phyloP scores from a whole-genome alignment of 106 monocot genomes.

The Dendrobium nobile region DNA sequence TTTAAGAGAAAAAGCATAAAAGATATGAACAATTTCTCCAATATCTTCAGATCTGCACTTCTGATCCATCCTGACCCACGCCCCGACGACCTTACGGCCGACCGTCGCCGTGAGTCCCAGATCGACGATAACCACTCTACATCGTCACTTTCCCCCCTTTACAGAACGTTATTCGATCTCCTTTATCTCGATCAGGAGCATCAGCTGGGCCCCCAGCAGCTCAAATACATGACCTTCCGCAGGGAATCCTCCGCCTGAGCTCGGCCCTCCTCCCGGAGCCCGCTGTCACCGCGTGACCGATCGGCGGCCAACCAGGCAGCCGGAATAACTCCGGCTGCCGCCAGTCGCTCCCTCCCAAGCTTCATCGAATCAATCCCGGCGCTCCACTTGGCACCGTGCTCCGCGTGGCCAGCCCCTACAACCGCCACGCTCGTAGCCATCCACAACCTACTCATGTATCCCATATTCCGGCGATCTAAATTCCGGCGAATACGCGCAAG shows the following conservation, averaged over 20 bases:
- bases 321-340: neutral
- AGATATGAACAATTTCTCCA: neutral
- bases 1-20: neutral
- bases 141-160: neutral
- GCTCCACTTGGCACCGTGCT: neutral
- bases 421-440: slow-evolving; percentile 10
- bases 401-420: neutral
- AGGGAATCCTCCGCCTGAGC: slow-evolving; percentile 2
- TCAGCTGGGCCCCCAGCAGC: slow-evolving; percentile 15
- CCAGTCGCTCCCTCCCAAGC: slow-evolving; percentile 1
- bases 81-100: neutral
- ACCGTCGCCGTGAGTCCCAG: neutral
- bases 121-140: neutral
- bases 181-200: neutral
- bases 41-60: neutral
- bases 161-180: neutral
- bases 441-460: slow-evolving; percentile 6
- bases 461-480: neutral
- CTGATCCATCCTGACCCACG: neutral
- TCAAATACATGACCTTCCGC: slow-evolving; percentile 1
- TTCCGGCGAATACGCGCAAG: neutral
- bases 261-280: neutral
- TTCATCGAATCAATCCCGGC: slow-evolving; percentile 1
- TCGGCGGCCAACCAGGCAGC: neutral
- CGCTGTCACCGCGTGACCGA: neutral